Base-by-base conservation (phyloP, 2,329 filamentous ascomycete species). In the Sporothrix euskadiensis region DNA sequence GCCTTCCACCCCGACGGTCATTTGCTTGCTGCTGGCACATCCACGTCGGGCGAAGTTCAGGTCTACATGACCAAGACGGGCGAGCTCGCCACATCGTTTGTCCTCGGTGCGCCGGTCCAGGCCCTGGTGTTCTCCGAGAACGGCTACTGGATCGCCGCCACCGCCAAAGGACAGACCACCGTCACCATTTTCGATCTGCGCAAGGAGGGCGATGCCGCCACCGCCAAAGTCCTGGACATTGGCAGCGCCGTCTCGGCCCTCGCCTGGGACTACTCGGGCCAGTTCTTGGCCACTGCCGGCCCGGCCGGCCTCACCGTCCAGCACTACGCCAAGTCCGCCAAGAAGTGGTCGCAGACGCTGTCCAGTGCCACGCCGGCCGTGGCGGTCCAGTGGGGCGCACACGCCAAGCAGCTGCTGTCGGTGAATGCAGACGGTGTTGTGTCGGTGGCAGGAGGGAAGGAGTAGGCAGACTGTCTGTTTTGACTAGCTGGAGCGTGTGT, bases 1-100 rank as follows among this genome's bases (percentile, higher is more conserved):
- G 89, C 91, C 47, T 98, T 99, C 87, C 96, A 99, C 81, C 96
- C 97, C 7, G 96, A 99, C 80, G 96, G 96, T n/a, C 93, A 98
- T 80, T 87, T 99, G 6, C 89, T 98, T 78, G 95, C 94, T 54
- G 92, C 91, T 2, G 96, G 95, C 75, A 92, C 92, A n/a, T 84
- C 84, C 10, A 87, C 91, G 10, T 87, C 91, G 68, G 94, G 94
- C 61, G 90, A 94, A 73, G 92, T 99, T 81, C 93, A 94, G 81
- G 88, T 99, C 71, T 98, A 92, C 83, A 92, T 97, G 82, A 91
- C 94, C 77, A 94, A 92, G 81, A 92, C 89, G 0, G 91, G 94
- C 52, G 88, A 91, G 74, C 87, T 90, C 76, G 93, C 93, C 39
- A 93, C 93, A 39, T 90, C 88, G 72, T 97, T 97, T 81, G 84